These are phyloP conservation scores for Candida cerambycidarum DNA, from an alignment of 805 yeast species.

Conservation along the genomic window DNA sequence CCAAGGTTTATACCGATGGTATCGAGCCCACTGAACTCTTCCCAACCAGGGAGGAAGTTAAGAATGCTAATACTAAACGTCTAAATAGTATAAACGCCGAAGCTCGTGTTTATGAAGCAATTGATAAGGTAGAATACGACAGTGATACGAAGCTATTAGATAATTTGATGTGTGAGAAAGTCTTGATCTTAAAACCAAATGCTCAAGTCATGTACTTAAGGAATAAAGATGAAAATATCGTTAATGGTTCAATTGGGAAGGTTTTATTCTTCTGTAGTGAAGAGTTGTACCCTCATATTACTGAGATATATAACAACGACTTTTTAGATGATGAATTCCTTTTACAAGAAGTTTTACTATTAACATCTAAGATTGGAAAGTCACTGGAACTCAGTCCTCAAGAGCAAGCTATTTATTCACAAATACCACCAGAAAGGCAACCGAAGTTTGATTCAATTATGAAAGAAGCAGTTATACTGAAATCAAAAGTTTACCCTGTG, in stretches of 20 bases:
- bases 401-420: constrained; percentile 17
- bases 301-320: constrained; percentile 21
- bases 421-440: constrained; percentile 26
- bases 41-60: constrained; percentile 86
- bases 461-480: constrained; percentile 16
- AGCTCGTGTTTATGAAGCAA: constrained; percentile 34
- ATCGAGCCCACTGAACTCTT: constrained; percentile 86
- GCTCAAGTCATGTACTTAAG: constrained; percentile 95
- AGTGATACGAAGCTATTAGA: constrained; percentile 42
- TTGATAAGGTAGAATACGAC: constrained; percentile 26
- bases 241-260: constrained; percentile 88
- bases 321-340: constrained; percentile 19
- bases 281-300: constrained; percentile 23
- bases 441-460: constrained; percentile 21
- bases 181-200: constrained; percentile 66
- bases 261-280: constrained; percentile 54
- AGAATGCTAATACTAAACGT: constrained; percentile 58
- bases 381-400: constrained; percentile 17
- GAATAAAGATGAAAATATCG: constrained; percentile 72
- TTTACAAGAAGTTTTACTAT: constrained; percentile 23
- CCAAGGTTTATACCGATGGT: constrained; percentile 63
- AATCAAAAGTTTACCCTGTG: constrained; percentile 36
- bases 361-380: constrained; percentile 25
- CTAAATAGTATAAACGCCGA: constrained; percentile 47
- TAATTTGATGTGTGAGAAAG: constrained; percentile 69